Evolutionary conservation across 352 stramenopile genomes (phyloP).

Genomic region (Globisporangium perplexum): DNA sequence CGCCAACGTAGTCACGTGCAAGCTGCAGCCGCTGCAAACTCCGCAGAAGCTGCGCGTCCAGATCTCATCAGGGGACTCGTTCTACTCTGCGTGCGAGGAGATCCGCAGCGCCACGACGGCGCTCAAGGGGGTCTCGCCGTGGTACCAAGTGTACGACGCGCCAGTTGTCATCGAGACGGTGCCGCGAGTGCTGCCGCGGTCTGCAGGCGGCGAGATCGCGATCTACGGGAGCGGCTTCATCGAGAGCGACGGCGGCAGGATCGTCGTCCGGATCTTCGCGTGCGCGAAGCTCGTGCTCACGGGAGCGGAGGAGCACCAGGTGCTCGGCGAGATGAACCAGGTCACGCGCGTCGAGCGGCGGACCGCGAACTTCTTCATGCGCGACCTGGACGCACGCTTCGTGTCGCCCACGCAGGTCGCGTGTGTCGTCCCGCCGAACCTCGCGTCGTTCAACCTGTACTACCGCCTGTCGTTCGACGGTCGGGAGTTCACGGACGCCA

Average conservation of each 20-base stretch:
- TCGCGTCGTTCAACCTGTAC: conserved; percentile 58
- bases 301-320: conserved; percentile 19
- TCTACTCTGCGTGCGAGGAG: conserved; percentile 32
- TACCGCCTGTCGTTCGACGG: conserved; percentile 64
- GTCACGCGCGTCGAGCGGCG: conserved; percentile 19
- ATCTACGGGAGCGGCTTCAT: conserved; percentile 45
- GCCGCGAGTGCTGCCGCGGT: conserved; percentile 49
- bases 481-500: conserved; percentile 36
- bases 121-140: conserved; percentile 3
- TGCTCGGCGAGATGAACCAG: conserved; percentile 29
- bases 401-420: conserved; percentile 32
- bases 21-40: conserved; percentile 16
- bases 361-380: conserved; percentile 32
- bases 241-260: conserved; percentile 16
- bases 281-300: conserved; percentile 26
- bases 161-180: conserved; percentile 31
- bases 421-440: conserved; percentile 33
- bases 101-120: conserved; percentile 5
- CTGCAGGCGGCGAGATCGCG: conserved; percentile 40
- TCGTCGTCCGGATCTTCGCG: conserved; percentile 45
- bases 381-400: conserved; percentile 33
- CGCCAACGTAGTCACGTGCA: conserved; percentile 31
- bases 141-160: conserved; percentile 42
- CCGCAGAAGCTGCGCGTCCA: conserved; percentile 45
- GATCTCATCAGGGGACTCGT: conserved; percentile 56